Base-by-base conservation (phyloP, 306 rosid genomes). In the Hippophae gyantsensis region DNA sequence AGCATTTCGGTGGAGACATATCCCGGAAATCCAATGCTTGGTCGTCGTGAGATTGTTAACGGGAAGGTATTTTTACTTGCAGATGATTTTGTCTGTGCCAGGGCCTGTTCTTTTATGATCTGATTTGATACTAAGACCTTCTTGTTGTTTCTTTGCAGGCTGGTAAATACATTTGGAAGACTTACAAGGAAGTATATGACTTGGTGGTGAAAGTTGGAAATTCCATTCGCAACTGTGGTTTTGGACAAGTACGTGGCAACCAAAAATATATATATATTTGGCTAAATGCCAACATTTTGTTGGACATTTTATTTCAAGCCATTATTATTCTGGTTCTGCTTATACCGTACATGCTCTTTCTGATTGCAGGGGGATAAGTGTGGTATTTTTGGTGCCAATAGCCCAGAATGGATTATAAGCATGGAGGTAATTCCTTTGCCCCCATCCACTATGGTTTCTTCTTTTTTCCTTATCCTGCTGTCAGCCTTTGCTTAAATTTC, bases 351-450 rank as follows among this genome's bases (percentile, higher is more conserved):
- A 46, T 62, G 48, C 56, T 59, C 58, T 77, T 60, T 10, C 65
- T 78, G 73, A 60, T 56, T 81, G 51, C 71, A 87, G 98, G 89
- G 89, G 57, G 81, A 66, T 44, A 87, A 78, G 73, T 92, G 98
- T 60, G 98, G 98, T 58, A 87, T 92, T 55, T 92, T 81, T 72
- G 98, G 98, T 53, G 78, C 76, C 66, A 92, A 92, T 67, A 61
- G 75, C 55, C 43, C 93, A 10, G 95, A 92, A 74, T 92, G 98
- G 98, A 78, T 92, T 56, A 75, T 92, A 64, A 87, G 96, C 88
- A 85, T 87, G 98, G 79, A 92, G 96, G 98, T 92, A 69, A 43
- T 32, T 32, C 38, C 38, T 9, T 50, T 63, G 26, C 53, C 45
- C 62, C 67, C 42, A 26, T 45, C 58, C 13, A 48, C 46, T 13